Conservation (phyloP, 768 basidiomycete genomes). For the Podaxis sp. region DNA sequence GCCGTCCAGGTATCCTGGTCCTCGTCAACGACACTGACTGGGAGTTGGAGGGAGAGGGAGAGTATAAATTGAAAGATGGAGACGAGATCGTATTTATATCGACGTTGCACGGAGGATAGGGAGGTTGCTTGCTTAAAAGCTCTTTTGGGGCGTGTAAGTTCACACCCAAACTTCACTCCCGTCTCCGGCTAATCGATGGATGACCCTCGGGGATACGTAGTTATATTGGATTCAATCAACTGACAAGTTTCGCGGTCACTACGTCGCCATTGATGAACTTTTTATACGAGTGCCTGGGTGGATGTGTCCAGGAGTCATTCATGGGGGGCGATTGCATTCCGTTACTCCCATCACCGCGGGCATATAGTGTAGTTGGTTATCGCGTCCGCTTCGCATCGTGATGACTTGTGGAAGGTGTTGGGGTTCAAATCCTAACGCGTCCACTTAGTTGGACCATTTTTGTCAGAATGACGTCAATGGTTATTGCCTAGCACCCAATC, state of each 20-base stretch:
- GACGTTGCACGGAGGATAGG: constrained; percentile 86
- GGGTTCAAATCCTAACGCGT: constrained; percentile 28
- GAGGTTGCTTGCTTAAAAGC: background rate
- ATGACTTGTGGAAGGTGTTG: constrained; percentile 14
- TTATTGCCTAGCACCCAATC: background rate
- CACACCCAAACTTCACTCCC: background rate
- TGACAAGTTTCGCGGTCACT: too few relatives aligned
- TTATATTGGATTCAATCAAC: background rate
- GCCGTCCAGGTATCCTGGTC: constrained; percentile 94
- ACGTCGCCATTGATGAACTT: too few relatives aligned
- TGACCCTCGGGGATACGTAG: background rate
- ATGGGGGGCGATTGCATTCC: too few relatives aligned
- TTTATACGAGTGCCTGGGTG: too few relatives aligned
- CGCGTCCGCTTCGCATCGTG: constrained; percentile 26
- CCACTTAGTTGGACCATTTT: constrained; percentile 5
- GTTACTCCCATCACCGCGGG: constrained; percentile 8
- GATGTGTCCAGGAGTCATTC: too few relatives aligned
- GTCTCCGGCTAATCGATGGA: background rate
- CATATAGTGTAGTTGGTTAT: constrained; percentile 31
- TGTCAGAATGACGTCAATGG: background rate
- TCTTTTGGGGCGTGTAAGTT: background rate
- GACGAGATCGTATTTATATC: constrained; percentile 98
- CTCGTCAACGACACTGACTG: constrained; percentile 97
- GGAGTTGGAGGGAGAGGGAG: constrained; percentile 94
- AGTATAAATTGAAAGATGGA: constrained; percentile 67